phyloP scores from a whole-genome alignment of 164 flowering plant species.

The Aristolochia contorta region DNA sequence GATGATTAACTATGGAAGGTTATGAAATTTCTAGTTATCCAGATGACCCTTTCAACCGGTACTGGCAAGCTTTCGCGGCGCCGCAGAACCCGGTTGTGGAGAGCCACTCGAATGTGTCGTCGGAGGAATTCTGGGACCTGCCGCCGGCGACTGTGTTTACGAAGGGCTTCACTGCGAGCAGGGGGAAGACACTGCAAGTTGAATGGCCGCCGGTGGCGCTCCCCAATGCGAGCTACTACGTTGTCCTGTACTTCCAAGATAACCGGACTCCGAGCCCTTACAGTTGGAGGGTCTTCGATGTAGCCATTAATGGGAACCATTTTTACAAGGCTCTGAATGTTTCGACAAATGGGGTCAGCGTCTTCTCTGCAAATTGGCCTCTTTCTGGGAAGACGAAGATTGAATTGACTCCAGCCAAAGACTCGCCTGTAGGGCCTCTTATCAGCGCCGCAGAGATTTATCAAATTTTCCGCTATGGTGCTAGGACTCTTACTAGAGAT shows the following conservation, averaged over 20 bases:
- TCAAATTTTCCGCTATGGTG: conserved; percentile 49
- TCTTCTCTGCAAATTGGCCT: conserved; percentile 51
- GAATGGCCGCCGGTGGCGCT: conserved; percentile 61
- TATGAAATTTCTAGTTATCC: conserved; percentile 63
- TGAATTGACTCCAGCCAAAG: conserved; percentile 31
- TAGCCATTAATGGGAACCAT: conserved; percentile 41
- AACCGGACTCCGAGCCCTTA: conserved; percentile 53
- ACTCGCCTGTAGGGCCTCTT: conserved; percentile 60
- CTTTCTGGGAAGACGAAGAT: conserved; percentile 57
- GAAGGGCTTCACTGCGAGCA: conserved; percentile 48
- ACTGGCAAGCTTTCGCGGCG: conserved; percentile 68
- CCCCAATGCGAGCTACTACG: conserved; percentile 44
- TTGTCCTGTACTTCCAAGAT: conserved; percentile 84
- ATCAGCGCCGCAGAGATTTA: conserved; percentile 75
- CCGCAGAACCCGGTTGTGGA: conserved; percentile 29
- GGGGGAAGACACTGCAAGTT: conserved; percentile 48
- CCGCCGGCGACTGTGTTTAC: conserved; percentile 61
- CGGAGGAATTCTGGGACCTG: conserved; percentile 68
- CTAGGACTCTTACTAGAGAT: conserved; percentile 61
- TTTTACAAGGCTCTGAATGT: conserved; percentile 59
- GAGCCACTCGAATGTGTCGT: conserved; percentile 30
- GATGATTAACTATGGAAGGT: conserved; percentile 8
- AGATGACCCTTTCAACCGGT: conserved; percentile 76
- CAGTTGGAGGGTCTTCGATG: conserved; percentile 80
- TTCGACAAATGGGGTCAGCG: conserved; percentile 45